These are phyloP conservation scores for Quercus wislizeni DNA, from an alignment of 306 rosid species.

Conservation along the genomic window DNA sequence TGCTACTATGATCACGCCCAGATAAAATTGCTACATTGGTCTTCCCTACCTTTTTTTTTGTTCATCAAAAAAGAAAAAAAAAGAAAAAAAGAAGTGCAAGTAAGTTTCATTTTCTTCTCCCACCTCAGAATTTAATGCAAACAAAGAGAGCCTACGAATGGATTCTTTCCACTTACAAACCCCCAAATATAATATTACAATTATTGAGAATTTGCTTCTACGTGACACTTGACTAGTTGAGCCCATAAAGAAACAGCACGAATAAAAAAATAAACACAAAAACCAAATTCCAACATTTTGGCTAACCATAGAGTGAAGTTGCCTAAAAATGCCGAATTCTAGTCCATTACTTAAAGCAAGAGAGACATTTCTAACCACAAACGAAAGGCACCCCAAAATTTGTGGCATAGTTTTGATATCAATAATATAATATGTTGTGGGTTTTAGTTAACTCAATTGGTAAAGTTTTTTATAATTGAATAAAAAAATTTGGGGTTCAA, in stretches of 20 bases:
- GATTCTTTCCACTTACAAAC: too few species aligned
- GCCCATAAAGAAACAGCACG: neutral
- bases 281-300: neutral
- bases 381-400: neutral
- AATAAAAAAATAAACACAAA: neutral
- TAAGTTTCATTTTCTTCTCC: too few species aligned
- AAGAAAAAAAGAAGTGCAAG: too few species aligned
- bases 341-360: neutral
- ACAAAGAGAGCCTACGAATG: too few species aligned
- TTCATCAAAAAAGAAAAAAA: too few species aligned
- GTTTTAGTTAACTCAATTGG: rapidly evolving
- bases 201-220: neutral
- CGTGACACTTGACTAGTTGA: neutral
- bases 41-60: too few species aligned
- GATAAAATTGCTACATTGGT: rapidly evolving
- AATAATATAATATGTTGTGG: neutral
- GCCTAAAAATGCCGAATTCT: neutral
- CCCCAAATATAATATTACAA: too few species aligned
- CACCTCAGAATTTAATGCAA: too few species aligned
- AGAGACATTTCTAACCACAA: neutral
- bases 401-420: neutral
- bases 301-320: too few species aligned
- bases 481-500: too few species aligned
- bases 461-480: too few species aligned
- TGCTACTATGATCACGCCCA: rapidly evolving